phyloP scores from a whole-genome alignment of 495 filamentous ascomycete species.

The Friedmanniomyces endolithicus region DNA sequence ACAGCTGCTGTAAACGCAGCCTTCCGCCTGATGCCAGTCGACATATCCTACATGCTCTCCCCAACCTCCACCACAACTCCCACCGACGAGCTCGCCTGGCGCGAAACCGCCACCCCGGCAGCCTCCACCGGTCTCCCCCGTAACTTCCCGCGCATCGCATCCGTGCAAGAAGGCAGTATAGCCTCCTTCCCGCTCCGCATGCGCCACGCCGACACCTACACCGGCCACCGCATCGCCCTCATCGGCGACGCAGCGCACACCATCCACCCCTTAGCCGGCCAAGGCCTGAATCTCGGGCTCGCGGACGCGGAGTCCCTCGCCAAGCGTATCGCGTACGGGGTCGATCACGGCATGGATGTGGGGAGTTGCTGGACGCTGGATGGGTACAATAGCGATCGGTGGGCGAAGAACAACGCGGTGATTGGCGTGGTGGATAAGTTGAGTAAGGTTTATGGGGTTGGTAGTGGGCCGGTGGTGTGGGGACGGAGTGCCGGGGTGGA shows the following conservation, averaged over 20 bases:
- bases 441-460: conserved; percentile 78
- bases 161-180: conserved; percentile 65
- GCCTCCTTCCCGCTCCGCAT: conserved; percentile 85
- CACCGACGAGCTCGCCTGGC: conserved; percentile 68
- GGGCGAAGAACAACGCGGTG: conserved; percentile 69
- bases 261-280: conserved; percentile 85
- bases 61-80: conserved; percentile 41
- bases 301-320: conserved; percentile 71
- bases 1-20: conserved; percentile 84
- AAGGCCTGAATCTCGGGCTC: conserved; percentile 88
- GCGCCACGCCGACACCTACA: conserved; percentile 84
- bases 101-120: conserved; percentile 36
- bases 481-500: conserved; percentile 64
- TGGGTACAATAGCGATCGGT: conserved; percentile 64
- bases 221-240: conserved; percentile 73
- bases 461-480: conserved; percentile 61
- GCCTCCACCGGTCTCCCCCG: conserved; percentile 14
- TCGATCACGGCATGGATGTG: conserved; percentile 74
- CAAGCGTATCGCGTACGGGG: conserved; percentile 59
- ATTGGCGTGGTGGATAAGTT: conserved; percentile 85
- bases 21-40: conserved; percentile 67
- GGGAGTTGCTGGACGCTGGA: conserved; percentile 55
- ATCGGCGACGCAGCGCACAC: conserved; percentile 89
- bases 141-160: conserved; percentile 34
- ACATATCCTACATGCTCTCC: conserved; percentile 68